phyloP scores from a whole-genome alignment of 306 rosid species.

The Elaeagnus macrophylla region DNA sequence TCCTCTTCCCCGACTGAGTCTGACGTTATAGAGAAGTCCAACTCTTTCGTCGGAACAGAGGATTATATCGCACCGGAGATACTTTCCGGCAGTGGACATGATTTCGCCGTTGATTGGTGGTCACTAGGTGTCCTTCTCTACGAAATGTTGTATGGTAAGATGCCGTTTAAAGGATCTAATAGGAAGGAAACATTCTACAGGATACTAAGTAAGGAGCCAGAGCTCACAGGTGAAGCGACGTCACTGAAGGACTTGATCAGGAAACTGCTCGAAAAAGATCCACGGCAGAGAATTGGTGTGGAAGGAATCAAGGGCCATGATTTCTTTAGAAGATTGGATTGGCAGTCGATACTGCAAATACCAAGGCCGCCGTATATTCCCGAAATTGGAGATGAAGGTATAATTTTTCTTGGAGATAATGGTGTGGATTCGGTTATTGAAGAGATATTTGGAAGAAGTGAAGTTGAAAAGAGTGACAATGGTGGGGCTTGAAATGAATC shows the following conservation, averaged over 20 bases:
- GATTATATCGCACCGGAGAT: constrained; percentile 95
- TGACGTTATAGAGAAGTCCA: constrained; percentile 51
- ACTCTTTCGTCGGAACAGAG: constrained; percentile 95
- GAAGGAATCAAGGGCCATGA: constrained; percentile 58
- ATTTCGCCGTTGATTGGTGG: constrained; percentile 93
- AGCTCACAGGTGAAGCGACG: constrained; percentile 44
- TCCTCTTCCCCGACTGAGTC: constrained; percentile 15
- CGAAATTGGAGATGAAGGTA: constrained; percentile 24
- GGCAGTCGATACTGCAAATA: constrained; percentile 46
- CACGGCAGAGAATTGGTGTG: constrained; percentile 42
- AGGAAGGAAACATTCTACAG: constrained; percentile 67
- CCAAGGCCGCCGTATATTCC: constrained; percentile 75
- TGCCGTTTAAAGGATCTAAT: constrained; percentile 58
- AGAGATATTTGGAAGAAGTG: constrained; percentile 29
- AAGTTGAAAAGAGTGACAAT: not conserved
- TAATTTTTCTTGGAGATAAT: constrained; percentile 16
- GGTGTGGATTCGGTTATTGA: constrained; percentile 61
- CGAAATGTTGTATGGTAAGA: constrained; percentile 64
- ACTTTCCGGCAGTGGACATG: constrained; percentile 56
- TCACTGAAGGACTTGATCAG: constrained; percentile 48
- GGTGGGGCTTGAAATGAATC: not conserved
- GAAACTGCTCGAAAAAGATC: constrained; percentile 56
- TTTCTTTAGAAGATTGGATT: constrained; percentile 44
- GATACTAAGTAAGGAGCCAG: constrained; percentile 35
- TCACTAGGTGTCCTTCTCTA: constrained; percentile 62